Evolutionary conservation across 2,329 filamentous ascomycete species (phyloP).

Genomic region (Penicillium olsonii): DNA sequence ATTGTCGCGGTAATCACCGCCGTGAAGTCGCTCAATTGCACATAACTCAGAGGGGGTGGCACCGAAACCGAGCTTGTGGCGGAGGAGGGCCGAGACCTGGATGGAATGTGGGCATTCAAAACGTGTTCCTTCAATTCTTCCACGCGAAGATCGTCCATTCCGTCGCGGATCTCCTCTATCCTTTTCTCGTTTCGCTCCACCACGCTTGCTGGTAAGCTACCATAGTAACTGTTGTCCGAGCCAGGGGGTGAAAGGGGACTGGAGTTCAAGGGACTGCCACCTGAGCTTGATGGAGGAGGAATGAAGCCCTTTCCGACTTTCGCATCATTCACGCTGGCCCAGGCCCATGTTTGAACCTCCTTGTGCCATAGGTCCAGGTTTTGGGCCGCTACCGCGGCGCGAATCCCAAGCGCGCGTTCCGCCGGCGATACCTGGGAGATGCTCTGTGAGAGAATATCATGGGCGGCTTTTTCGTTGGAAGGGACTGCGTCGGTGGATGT

Average conservation of each 20-base stretch:
- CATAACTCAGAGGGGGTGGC: slow-evolving; percentile 54
- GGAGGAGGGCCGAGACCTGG: slow-evolving; percentile 56
- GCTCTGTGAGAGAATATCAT: slow-evolving; percentile 48
- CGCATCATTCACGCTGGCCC: slow-evolving; percentile 48
- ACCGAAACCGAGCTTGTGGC: slow-evolving; percentile 47
- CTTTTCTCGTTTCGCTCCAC: slow-evolving; percentile 70
- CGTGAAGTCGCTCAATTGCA: slow-evolving; percentile 82
- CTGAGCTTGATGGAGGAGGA: slow-evolving; percentile 20
- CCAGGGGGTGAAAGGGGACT: not conserved
- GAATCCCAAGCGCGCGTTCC: slow-evolving; percentile 60
- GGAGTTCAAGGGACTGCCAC: not conserved
- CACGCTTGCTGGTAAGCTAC: slow-evolving; percentile 66
- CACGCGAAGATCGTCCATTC: slow-evolving; percentile 45
- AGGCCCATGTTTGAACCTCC: slow-evolving; percentile 62
- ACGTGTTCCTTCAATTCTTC: slow-evolving; percentile 88
- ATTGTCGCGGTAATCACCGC: slow-evolving; percentile 89
- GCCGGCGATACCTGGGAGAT: slow-evolving; percentile 57
- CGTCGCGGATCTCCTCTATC: slow-evolving; percentile 68
- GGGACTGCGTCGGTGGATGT: slow-evolving; percentile 45
- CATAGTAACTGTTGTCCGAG: slow-evolving; percentile 58
- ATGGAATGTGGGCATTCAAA: slow-evolving; percentile 74
- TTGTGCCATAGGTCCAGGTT: slow-evolving; percentile 60
- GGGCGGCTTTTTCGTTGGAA: slow-evolving; percentile 37
- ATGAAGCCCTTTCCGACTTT: slow-evolving; percentile 46
- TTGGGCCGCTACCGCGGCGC: slow-evolving; percentile 61